Evolutionary conservation across 2,329 filamentous ascomycete genomes (phyloP), one percentile per base, ranked within the genome.

Genomic region (Leptographium flavum): DNA sequence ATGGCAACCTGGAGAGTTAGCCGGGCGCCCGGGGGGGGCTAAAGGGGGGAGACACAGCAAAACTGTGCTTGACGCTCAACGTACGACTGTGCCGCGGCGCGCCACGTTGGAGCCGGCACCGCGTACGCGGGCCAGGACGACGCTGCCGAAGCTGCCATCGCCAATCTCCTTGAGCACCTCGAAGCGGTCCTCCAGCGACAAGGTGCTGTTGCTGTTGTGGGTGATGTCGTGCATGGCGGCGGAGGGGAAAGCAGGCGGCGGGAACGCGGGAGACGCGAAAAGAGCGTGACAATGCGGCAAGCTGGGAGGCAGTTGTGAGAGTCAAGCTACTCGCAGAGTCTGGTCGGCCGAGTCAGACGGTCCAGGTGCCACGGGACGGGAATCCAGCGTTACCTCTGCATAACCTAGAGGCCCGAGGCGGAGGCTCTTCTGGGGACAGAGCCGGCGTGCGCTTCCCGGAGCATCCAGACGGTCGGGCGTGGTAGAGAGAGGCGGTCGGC

Each of bases 81-180:
- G 72, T 79, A 96, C 90, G 71, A 96, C 77, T 47, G 88, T 94
- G 55, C 90, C 90, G 61, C 88, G 76, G 54, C 87, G 83, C 57
- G 90, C 90, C 52, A 94, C 77, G 60, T 79, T 84, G 55, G 88
- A 81, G 59, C 92, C 92, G 51, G 88, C 90, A 54, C 83, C 87
- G 58, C 92, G 81, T 53, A 94, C 88, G 62, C 92, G 79, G 55
- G 90, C 92, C 51, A 98, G 73, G 48, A 85, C 83, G 52, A 98
- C 92, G 60, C 87, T 96, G 48, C 92, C 92, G 61, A 98, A 98
- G 68, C 92, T 96, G 54, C 92, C 92, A 77, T 98, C 92, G 42
- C 92, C 92, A 61, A 98, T 93, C 59, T 98, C 92, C 66, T 96
- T 98, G 60, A 98, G 69, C 45, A 98, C 81, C 64, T 98, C 90